A percentile compares a stretch with the other conserved stretches of the same genome.
phyloP scores from a whole-genome alignment of 2,329 filamentous ascomycete species.

The Ophiostoma perfectum region DNA sequence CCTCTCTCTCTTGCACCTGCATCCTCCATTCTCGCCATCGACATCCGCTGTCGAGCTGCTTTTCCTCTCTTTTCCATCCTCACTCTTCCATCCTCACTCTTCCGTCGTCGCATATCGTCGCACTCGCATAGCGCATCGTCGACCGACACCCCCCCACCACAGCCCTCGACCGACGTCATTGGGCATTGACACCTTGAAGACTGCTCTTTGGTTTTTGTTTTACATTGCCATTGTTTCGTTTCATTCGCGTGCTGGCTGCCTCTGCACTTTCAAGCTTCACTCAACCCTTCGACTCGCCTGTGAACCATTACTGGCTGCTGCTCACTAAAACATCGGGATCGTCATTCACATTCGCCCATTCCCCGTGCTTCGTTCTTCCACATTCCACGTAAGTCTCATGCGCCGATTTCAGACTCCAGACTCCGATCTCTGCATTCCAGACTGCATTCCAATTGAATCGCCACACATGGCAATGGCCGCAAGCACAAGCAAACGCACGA shows the following conservation, averaged over 20 bases:
- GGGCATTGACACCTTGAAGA: neutral
- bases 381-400: conserved; percentile 8
- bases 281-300: neutral
- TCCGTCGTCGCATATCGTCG: neutral
- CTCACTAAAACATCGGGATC: neutral
- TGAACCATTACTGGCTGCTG: too few species aligned
- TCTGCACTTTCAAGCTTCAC: neutral
- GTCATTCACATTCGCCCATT: conserved; percentile 3
- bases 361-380: neutral
- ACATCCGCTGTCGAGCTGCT: neutral
- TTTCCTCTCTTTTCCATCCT: neutral
- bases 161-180: neutral
- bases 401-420: neutral
- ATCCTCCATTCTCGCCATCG: neutral
- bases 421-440: neutral
- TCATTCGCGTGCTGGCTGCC: neutral
- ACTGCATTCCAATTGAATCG: neutral
- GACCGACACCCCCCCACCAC: neutral
- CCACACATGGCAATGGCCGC: conserved; percentile 2
- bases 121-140: conserved; percentile 5
- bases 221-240: neutral
- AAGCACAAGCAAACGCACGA: conserved; percentile 1
- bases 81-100: conserved; percentile 3
- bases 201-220: neutral
- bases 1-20: too few species aligned